Conservation (phyloP, 2,329 filamentous ascomycete species). For the Alternaria triticina region DNA sequence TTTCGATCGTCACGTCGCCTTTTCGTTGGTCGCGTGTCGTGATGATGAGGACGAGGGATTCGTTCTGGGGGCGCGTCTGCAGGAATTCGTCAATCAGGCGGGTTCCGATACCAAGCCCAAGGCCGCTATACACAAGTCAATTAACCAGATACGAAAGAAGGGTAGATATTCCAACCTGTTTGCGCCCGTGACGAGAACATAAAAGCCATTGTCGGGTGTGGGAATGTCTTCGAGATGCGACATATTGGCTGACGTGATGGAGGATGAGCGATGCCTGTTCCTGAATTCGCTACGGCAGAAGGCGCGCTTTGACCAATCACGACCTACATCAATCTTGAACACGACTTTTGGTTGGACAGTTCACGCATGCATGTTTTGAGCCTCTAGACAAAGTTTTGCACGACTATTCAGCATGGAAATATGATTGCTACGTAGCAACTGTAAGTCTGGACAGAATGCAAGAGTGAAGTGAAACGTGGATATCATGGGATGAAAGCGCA, state of each 20-base stretch:
- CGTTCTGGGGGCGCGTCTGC: conserved; percentile 66
- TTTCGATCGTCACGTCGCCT: conserved; percentile 71
- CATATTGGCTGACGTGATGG: conserved; percentile 18
- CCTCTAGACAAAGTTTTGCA: background rate
- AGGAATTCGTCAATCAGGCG: conserved; percentile 92
- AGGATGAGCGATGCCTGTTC: conserved; percentile 15
- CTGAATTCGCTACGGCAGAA: conserved; percentile 14
- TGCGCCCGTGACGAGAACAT: conserved; percentile 79
- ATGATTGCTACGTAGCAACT: background rate
- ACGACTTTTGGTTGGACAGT: background rate
- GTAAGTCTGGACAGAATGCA: background rate
- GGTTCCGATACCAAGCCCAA: conserved; percentile 83
- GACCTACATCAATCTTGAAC: background rate
- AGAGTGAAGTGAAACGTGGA: background rate
- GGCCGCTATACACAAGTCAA: conserved; percentile 68
- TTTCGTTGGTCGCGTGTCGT: conserved; percentile 81
- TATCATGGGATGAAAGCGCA: background rate
- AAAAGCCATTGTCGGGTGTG: conserved; percentile 47
- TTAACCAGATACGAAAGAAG: background rate
- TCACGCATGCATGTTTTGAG: background rate
- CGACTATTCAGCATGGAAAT: background rate
- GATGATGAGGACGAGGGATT: conserved; percentile 79
- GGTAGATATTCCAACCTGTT: conserved; percentile 68
- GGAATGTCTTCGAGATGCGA: conserved; percentile 25
- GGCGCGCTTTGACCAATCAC: conserved; percentile 17